Evolutionary conservation across 2,329 filamentous ascomycete species (phyloP), one percentile per base, ranked within the genome.

Genomic region (Colletotrichum chrysophilum): DNA sequence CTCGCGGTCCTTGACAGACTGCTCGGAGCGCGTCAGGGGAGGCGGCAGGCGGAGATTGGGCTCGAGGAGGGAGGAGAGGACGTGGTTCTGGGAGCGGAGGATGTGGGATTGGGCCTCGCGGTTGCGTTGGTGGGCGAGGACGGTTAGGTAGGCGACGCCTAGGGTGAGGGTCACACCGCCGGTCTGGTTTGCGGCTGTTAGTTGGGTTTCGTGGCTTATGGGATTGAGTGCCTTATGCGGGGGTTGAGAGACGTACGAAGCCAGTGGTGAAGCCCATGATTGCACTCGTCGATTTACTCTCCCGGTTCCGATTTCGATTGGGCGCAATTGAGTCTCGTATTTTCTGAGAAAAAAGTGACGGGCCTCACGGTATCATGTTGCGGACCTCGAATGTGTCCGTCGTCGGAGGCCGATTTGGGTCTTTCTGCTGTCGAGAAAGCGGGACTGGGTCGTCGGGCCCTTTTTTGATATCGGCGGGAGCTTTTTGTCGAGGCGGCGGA

Each of bases 111-210:
- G 92, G 28, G 86, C 83, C 80, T 91, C 87, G 79, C 94, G 93
- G 82, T 91, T 94, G 77, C 91, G 91, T 79, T 93, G 91, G 85
- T 96, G 94, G 24, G 93, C 87, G 81, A 93, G 89, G 38, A 95
- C 86, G 65, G 93, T 92, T 71, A 96, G 88, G 85, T 95, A 96
- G 80, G 94, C 91, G 75, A 94, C 82, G 58, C 92, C 93, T 76
- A 95, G 91, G 65, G 94, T 96, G 76, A 96, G 88, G 78, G 94
- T 94, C 71, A 95, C 91, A 79, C 94, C 94, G 81, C 94, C 93
- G 78, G 94, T 91, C 94, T 96, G 78, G 52, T 32, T 26, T 24
- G 24, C 21, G 52, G 3, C 14, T 48, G 52, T 77, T 52, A 77
- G 68, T 18, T 14, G 16, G 3, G n/a, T 48, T 48, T n/a, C 43